These are phyloP conservation scores for Globisporangium rhizosaccharum DNA, from an alignment of 352 stramenopile species.

Conservation along the genomic window DNA sequence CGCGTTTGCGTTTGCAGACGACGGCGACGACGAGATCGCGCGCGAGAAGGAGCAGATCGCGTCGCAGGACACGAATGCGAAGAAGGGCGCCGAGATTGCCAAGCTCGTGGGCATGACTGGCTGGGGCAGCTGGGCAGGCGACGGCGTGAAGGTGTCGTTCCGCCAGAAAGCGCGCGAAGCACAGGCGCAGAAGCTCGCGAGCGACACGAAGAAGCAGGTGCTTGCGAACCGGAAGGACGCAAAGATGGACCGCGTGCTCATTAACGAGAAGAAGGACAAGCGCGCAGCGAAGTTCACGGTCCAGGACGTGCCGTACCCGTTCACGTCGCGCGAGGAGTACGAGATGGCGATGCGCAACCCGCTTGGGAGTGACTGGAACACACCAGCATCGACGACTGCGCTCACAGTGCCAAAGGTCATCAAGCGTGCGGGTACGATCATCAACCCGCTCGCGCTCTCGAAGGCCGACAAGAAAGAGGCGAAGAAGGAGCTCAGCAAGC, in stretches of 20 bases:
- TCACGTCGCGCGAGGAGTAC: constrained; percentile 96
- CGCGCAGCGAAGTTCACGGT: constrained; percentile 83
- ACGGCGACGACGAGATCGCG: constrained; percentile 92
- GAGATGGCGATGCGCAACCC: constrained; percentile 95
- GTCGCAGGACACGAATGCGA: constrained; percentile 52
- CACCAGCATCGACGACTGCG: constrained; percentile 82
- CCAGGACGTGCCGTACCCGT: constrained; percentile 95
- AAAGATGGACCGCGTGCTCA: constrained; percentile 64
- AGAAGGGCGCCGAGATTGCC: constrained; percentile 73
- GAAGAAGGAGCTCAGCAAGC: constrained; percentile 71
- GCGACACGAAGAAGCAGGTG: constrained; percentile 69
- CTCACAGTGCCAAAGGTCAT: constrained; percentile 94
- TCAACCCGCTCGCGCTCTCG: constrained; percentile 88
- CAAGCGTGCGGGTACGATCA: constrained; percentile 90
- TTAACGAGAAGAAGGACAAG: constrained; percentile 89
- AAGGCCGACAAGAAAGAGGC: constrained; percentile 84
- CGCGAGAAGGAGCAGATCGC: constrained; percentile 88
- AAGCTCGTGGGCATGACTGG: constrained; percentile 83
- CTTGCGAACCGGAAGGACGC: constrained; percentile 66
- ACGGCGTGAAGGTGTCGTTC: constrained; percentile 69
- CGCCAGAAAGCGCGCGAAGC: constrained; percentile 82
- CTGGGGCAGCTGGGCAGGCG: constrained; percentile 90
- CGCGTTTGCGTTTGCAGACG: constrained; percentile 93
- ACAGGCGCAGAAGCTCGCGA: constrained; percentile 60
- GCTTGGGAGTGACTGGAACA: constrained; percentile 95